Percentiles rank a stretch among this genome's conserved stretches.
These are phyloP conservation scores for Peniophora sp. DNA, from an alignment of 1,284 basidiomycete genomes.

Conservation along the genomic window DNA sequence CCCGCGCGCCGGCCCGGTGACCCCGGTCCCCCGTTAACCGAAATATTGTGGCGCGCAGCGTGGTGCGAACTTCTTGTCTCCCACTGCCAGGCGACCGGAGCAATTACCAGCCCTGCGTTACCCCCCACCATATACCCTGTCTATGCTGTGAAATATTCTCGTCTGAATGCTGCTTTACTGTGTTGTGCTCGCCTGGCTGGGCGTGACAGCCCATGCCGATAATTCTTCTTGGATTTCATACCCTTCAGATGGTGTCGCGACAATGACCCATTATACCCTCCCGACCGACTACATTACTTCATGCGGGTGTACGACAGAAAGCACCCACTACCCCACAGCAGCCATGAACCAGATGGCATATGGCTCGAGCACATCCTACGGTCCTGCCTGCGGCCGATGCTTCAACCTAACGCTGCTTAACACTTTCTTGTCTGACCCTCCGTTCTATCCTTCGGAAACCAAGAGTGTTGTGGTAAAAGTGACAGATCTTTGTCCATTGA, in stretches of 20 bases:
- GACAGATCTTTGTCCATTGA: constrained; percentile 65
- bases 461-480: constrained; percentile 66
- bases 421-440: constrained; percentile 56
- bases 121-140: too few species aligned
- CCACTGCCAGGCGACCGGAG: too few species aligned
- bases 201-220: not conserved
- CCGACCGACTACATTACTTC: constrained; percentile 47
- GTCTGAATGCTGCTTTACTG: not conserved
- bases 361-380: constrained; percentile 66
- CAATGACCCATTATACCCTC: constrained; percentile 58
- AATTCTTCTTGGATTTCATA: constrained; percentile 52
- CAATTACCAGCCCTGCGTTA: too few species aligned
- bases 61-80: too few species aligned
- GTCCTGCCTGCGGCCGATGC: constrained; percentile 67
- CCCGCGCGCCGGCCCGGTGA: too few species aligned
- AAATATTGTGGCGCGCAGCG: too few species aligned
- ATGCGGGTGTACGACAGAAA: constrained; percentile 60
- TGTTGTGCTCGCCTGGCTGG: not conserved
- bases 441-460: constrained; percentile 53
- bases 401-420: constrained; percentile 69
- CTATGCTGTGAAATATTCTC: not conserved
- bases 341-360: constrained; percentile 72
- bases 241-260: constrained; percentile 42
- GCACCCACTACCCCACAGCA: constrained; percentile 69
- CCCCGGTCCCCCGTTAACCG: too few species aligned